Evolutionary conservation across 768 basidiomycete genomes (phyloP).

Genomic region (Nevesoporus exiguus): DNA sequence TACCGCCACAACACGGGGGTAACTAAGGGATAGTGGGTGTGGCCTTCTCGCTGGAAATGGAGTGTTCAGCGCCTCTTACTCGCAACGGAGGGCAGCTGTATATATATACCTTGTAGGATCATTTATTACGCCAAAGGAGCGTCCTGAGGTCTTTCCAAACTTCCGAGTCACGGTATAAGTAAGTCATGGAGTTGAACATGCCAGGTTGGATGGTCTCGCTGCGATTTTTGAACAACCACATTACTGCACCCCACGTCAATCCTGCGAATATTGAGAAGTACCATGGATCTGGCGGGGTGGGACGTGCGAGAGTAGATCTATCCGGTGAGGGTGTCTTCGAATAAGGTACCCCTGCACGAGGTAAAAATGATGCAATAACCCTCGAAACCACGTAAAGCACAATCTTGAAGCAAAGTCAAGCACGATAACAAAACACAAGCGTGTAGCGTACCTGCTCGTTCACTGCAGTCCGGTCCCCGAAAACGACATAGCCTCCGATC

Average conservation of each 20-base stretch:
- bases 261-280: slow-evolving; percentile 89
- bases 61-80: not conserved
- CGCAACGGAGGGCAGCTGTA: not conserved
- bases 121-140: slow-evolving; percentile 89
- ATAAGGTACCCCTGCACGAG: slow-evolving; percentile 63
- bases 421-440: slow-evolving; percentile 6
- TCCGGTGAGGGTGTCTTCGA: slow-evolving; percentile 42
- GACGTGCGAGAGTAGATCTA: slow-evolving; percentile 47
- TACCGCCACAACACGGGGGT: slow-evolving; percentile 27
- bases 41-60: slow-evolving; percentile 4
- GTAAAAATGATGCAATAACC: slow-evolving; percentile 87
- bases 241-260: slow-evolving; percentile 90
- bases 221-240: slow-evolving; percentile 90
- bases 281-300: slow-evolving; percentile 78
- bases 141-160: slow-evolving; percentile 79
- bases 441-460: slow-evolving; percentile 78
- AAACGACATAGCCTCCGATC: slow-evolving; percentile 86
- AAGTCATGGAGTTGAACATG: slow-evolving; percentile 95
- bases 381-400: slow-evolving; percentile 95
- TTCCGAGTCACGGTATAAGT: slow-evolving; percentile 93
- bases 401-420: slow-evolving; percentile 52
- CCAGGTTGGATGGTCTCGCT: slow-evolving; percentile 94
- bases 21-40: slow-evolving; percentile 12
- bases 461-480: slow-evolving; percentile 81
- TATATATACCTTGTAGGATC: slow-evolving; percentile 10